Evolutionary conservation across 2,329 filamentous ascomycete species (phyloP).

Genomic region (Claviceps spartinae): DNA sequence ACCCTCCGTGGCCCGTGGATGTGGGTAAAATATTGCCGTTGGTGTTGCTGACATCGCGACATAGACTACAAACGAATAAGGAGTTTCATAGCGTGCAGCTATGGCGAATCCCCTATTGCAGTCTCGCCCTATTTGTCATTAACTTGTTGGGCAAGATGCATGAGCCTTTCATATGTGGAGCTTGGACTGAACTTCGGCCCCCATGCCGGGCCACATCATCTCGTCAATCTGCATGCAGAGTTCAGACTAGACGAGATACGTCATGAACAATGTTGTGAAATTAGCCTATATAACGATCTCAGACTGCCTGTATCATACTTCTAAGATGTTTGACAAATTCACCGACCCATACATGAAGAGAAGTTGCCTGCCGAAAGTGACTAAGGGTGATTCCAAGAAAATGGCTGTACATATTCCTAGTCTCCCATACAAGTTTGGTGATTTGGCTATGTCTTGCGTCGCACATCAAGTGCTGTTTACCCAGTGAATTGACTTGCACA

Average conservation of each 20-base stretch:
- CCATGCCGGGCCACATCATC: constrained; percentile 83
- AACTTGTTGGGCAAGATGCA: constrained; percentile 7
- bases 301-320: constrained; percentile 25
- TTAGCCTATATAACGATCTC: constrained; percentile 30
- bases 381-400: constrained; percentile 52
- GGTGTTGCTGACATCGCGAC: constrained; percentile 4
- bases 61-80: constrained; percentile 12
- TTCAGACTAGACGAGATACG: constrained; percentile 53
- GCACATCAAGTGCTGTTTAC: constrained; percentile 43
- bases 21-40: neutral
- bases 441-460: constrained; percentile 48
- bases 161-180: constrained; percentile 37
- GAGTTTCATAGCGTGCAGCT: constrained; percentile 15
- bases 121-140: constrained; percentile 7
- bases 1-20: constrained; percentile 13
- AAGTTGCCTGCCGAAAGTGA: constrained; percentile 49
- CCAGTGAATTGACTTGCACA: constrained; percentile 43
- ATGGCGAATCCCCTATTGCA: constrained; percentile 19
- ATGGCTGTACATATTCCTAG: constrained; percentile 59
- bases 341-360: constrained; percentile 60
- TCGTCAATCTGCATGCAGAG: constrained; percentile 64
- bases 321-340: constrained; percentile 57
- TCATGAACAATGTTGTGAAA: constrained; percentile 73
- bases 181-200: constrained; percentile 65
- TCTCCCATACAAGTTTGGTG: constrained; percentile 60